A percentile compares a stretch with the other conserved stretches of the same genome.
Conservation (phyloP, 441 rosid genomes). For the Brassica balearica region DNA sequence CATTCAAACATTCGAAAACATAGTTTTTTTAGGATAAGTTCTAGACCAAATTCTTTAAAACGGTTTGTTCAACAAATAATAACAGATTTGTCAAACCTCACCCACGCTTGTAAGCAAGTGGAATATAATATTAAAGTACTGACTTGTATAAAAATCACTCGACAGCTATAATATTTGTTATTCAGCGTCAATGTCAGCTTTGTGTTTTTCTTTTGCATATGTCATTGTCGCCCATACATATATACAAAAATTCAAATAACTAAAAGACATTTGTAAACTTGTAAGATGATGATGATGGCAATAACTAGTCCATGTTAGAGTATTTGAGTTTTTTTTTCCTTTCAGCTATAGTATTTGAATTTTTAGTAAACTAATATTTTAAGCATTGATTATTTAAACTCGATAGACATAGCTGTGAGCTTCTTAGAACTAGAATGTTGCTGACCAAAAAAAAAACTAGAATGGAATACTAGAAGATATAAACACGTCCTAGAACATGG, state of each 20-base stretch:
- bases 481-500: constrained; percentile 35
- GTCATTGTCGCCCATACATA: constrained; percentile 20
- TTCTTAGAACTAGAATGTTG: background rate
- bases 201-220: background rate
- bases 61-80: background rate
- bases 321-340: background rate
- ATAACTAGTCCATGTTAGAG: background rate
- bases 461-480: background rate
- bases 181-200: too few relatives aligned
- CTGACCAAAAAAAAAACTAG: background rate
- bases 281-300: background rate
- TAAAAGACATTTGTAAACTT: background rate
- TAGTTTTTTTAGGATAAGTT: background rate
- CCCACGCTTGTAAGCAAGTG: constrained; percentile 22
- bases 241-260: background rate
- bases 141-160: background rate
- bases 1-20: background rate
- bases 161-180: background rate
- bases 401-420: background rate
- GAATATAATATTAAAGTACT: background rate
- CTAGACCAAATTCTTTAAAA: background rate
- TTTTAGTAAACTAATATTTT: background rate
- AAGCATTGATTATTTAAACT: background rate
- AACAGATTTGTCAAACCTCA: constrained; percentile 20
- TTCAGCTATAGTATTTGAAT: too few relatives aligned